Conservation (phyloP, 2,329 filamentous ascomycete genomes). For the Cordyceps cateniannulata region DNA sequence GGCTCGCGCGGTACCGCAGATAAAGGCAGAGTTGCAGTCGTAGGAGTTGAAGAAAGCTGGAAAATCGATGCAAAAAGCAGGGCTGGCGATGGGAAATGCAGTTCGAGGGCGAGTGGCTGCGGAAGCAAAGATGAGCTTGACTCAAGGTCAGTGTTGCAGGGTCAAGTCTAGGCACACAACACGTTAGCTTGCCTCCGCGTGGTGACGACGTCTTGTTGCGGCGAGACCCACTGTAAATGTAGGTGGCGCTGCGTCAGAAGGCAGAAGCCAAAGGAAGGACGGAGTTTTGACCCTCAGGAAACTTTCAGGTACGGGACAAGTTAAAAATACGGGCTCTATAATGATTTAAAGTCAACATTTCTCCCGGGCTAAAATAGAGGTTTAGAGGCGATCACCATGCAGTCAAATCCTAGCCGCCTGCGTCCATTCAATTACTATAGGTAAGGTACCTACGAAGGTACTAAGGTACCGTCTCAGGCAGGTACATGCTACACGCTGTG, state of each 20-base stretch:
- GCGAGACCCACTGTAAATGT: slow-evolving; percentile 9
- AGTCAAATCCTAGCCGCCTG: too few species aligned
- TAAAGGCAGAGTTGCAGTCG: neutral
- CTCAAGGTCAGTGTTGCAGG: slow-evolving; percentile 7
- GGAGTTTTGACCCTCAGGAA: neutral
- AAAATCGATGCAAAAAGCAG: neutral
- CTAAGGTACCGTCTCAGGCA: neutral
- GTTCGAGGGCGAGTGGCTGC: neutral
- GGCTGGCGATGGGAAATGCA: slow-evolving; percentile 5
- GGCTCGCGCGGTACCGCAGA: neutral
- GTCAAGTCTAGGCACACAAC: neutral
- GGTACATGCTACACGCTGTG: neutral
- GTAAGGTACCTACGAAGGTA: too few species aligned
- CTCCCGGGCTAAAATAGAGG: neutral
- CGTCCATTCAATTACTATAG: too few species aligned
- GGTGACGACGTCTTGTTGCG: slow-evolving; percentile 12
- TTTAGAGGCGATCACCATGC: too few species aligned
- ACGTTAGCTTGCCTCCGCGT: slow-evolving; percentile 11
- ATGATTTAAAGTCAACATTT: neutral
- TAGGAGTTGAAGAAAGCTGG: neutral
- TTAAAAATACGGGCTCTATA: neutral
- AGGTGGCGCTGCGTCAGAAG: slow-evolving; percentile 10
- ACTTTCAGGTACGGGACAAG: neutral
- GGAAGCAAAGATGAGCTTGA: slow-evolving; percentile 2
- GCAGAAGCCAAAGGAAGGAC: neutral